Evolutionary conservation across 331 rosid species (phyloP).

Genomic region (Cydonia oblonga): DNA sequence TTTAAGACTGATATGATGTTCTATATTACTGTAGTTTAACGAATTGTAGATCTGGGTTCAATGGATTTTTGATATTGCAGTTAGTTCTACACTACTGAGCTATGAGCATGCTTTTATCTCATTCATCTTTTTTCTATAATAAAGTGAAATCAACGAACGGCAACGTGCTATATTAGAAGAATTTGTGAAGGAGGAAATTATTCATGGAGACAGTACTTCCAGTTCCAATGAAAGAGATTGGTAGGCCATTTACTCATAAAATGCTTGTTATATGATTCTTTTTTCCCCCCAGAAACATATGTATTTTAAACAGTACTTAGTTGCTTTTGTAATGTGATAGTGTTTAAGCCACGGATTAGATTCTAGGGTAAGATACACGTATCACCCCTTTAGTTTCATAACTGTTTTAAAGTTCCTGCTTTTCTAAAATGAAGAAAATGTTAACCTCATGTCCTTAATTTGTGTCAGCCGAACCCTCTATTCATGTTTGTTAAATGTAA

Average conservation of each 20-base stretch:
- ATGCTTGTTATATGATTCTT: neutral
- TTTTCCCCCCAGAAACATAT: neutral
- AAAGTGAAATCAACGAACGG: slow-evolving; percentile 58
- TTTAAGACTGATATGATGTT: neutral
- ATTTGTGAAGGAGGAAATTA: slow-evolving; percentile 75
- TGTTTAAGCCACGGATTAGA: neutral
- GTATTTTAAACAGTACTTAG: neutral
- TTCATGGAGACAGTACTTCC: slow-evolving; percentile 27
- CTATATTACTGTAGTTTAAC: neutral
- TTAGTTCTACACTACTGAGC: neutral
- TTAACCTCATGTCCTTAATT: neutral
- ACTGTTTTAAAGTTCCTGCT: neutral
- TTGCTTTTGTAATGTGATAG: neutral
- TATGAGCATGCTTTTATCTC: slow-evolving; percentile 15
- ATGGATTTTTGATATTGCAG: neutral
- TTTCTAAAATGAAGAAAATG: neutral
- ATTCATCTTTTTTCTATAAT: slow-evolving; percentile 7
- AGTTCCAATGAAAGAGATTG: slow-evolving; percentile 47
- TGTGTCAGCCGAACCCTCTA: neutral
- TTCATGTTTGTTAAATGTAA: neutral
- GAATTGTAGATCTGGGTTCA: neutral
- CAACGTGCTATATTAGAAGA: slow-evolving; percentile 83
- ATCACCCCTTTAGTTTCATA: neutral
- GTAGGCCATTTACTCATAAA: slow-evolving; percentile 22
- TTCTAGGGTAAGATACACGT: neutral